Base-by-base conservation (phyloP, 2,329 filamentous ascomycete genomes). In the Aspergillus fumigatus region DNA sequence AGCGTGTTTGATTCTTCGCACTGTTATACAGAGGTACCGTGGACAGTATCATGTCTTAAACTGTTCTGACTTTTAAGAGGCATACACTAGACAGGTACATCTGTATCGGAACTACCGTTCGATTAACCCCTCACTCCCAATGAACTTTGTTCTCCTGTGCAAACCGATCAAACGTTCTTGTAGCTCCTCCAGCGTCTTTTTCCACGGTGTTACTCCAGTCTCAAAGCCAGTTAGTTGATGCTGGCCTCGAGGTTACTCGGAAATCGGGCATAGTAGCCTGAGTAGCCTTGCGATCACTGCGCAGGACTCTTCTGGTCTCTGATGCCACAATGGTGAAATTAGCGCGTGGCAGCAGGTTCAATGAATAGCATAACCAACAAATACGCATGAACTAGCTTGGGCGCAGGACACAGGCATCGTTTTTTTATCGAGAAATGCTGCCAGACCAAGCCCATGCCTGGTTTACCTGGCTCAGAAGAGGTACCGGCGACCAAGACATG, bases 351-450 rank as follows among this genome's bases (percentile, higher is more conserved):
- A 53, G 21, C 11, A 32, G 21, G 29, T 11, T 5, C 32, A 23
- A 21, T 21, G 27, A 29, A 8, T 3, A 35, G 17, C 6, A 35
- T 7, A 11, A 53, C 40, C 19, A 2, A 3, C 21, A 54, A 32
- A 23, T 26, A 77, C 76, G 69, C 68, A 78, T 78, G 55, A 82
- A 82, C 77, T 79, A 82, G 17, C 74, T 77, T 4, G 79, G 77
- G 55, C 77, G 63, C 60, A 82, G 56, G 7, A 79, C 72, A 4
- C 71, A 70, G 70, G 74, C 81, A 52, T 77, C 75, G 1, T 62
- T 17, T 71, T 67, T 1, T 76, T 68, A 62, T 73, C 66, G 8
- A 67, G 58, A 25, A 61, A 54, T 77, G 76, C 32, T 67, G 62
- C 52, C 76, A 74, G 23, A 78, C 70, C 48, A 68, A 58, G 0